These are phyloP conservation scores for Suillus spraguei DNA, from an alignment of 768 basidiomycete genomes.

Conservation along the genomic window DNA sequence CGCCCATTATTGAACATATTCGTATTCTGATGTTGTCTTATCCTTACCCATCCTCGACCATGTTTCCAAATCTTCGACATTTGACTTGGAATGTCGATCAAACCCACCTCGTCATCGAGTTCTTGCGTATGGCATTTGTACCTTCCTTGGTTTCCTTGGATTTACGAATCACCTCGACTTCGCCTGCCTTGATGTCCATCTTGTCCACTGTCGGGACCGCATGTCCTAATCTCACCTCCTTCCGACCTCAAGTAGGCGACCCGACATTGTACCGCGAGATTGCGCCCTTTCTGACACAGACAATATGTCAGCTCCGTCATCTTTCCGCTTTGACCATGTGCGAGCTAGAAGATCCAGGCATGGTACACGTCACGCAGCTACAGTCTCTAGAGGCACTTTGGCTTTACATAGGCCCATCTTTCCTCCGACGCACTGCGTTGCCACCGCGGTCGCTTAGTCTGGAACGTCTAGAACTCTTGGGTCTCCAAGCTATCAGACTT, in stretches of 20 bases:
- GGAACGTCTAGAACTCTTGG: not conserved
- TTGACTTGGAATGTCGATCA: slow-evolving; percentile 27
- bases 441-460: not conserved
- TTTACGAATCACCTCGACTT: not conserved
- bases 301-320: not conserved
- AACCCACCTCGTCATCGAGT: slow-evolving; percentile 22
- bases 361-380: not conserved
- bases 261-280: not conserved
- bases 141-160: slow-evolving; percentile 26
- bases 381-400: not conserved
- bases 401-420: not conserved
- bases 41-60: slow-evolving; percentile 17
- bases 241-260: slow-evolving; percentile 5
- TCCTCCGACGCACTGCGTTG: not conserved
- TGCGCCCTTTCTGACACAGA: not conserved
- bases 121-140: slow-evolving; percentile 28
- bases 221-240: slow-evolving; percentile 30
- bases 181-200: slow-evolving; percentile 13
- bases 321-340: not conserved
- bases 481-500: not conserved
- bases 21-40: slow-evolving; percentile 20
- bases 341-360: not conserved
- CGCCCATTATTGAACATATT: slow-evolving; percentile 14
- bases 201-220: slow-evolving; percentile 21
- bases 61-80: slow-evolving; percentile 29